These are phyloP conservation scores for Canavalia gladiata DNA, from an alignment of 306 rosid species.

Conservation along the genomic window DNA sequence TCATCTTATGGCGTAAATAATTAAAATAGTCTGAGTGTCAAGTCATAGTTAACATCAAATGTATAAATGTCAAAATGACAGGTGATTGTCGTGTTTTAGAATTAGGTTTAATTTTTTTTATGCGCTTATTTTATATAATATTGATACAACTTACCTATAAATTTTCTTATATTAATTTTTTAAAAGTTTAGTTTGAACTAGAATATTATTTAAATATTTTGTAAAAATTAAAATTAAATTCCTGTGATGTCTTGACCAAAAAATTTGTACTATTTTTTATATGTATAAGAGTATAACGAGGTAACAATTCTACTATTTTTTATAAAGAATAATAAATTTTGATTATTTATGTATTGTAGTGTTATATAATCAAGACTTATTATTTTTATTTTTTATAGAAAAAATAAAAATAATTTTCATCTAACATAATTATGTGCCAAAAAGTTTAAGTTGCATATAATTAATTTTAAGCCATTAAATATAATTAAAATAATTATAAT, in stretches of 20 bases:
- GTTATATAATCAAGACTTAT: neutral
- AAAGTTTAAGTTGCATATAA: too few species aligned
- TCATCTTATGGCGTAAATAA: constrained; percentile 5
- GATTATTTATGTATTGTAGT: neutral
- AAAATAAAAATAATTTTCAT: neutral
- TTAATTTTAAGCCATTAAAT: too few species aligned
- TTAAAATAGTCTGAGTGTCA: neutral
- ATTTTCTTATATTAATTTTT: neutral
- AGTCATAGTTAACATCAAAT: neutral
- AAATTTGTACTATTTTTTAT: neutral
- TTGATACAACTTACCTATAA: neutral
- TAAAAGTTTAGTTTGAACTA: too few species aligned
- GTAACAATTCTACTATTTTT: neutral
- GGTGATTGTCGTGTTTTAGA: neutral
- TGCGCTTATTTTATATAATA: neutral
- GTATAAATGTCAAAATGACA: constrained; percentile 8
- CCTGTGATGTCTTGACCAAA: too few species aligned
- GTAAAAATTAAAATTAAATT: too few species aligned
- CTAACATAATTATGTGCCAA: neutral
- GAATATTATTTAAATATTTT: too few species aligned
- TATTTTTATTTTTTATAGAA: neutral
- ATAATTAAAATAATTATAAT: too few species aligned
- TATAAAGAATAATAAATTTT: neutral
- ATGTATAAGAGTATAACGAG: neutral
- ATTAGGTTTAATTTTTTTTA: neutral